Conservation (phyloP, 2,329 filamentous ascomycete species). For the Nemania sp. region DNA sequence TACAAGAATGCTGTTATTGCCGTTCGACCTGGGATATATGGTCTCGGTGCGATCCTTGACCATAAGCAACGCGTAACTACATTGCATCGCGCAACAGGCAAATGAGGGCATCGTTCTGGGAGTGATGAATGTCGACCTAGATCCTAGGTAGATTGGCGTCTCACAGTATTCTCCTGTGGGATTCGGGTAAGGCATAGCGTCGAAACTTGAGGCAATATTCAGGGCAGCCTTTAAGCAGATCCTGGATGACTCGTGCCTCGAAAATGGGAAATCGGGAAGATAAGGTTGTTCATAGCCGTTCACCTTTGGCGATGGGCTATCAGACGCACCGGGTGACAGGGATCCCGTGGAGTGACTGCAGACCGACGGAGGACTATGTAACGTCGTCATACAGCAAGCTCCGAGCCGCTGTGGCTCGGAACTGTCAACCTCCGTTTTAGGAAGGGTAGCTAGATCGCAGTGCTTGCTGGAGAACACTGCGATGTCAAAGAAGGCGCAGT, state of each 20-base stretch:
- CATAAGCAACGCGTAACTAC: constrained; percentile 59
- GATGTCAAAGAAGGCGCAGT: constrained; percentile 63
- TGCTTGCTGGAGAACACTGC: constrained; percentile 63
- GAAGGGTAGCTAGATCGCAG: constrained; percentile 59
- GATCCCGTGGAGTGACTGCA: constrained; percentile 46
- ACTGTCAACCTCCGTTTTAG: constrained; percentile 42
- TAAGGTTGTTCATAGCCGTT: constrained; percentile 30
- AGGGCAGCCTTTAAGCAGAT: constrained; percentile 63
- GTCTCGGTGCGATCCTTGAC: constrained; percentile 57
- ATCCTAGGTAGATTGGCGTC: constrained; percentile 52
- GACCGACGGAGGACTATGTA: constrained; percentile 43
- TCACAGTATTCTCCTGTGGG: constrained; percentile 53
- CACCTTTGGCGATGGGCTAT: constrained; percentile 44
- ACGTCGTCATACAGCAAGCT: constrained; percentile 52
- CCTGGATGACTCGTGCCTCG: constrained; percentile 60
- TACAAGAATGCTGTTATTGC: constrained; percentile 45
- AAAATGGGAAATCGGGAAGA: constrained; percentile 56
- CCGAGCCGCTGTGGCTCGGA: constrained; percentile 52
- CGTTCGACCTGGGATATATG: constrained; percentile 49
- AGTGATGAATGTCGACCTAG: constrained; percentile 54
- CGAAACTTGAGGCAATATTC: constrained; percentile 60
- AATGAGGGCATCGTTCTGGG: constrained; percentile 61
- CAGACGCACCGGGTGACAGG: constrained; percentile 47
- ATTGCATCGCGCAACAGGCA: constrained; percentile 61
- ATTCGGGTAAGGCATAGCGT: constrained; percentile 60